Conservation (phyloP, 306 rosid species). For the Inga leiocalycina region DNA sequence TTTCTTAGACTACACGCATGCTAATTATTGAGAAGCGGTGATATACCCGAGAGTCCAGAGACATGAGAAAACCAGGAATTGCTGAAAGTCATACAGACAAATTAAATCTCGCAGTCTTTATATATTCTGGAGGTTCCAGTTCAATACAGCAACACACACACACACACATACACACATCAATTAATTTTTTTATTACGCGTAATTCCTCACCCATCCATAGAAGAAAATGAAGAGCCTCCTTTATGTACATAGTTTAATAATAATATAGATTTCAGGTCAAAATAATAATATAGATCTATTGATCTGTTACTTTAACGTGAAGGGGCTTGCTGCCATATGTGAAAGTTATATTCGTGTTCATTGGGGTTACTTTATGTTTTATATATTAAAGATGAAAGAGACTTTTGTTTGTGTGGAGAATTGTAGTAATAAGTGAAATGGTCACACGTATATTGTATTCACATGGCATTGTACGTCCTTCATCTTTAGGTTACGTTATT, state of each 20-base stretch:
- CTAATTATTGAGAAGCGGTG: background rate
- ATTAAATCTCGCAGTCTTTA: conserved; percentile 16
- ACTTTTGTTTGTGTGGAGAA: conserved; percentile 23
- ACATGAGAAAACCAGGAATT: conserved; percentile 28
- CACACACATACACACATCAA: too few relatives aligned
- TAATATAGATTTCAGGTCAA: background rate
- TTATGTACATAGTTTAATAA: background rate
- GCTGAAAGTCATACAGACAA: conserved; percentile 20
- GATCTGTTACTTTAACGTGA: conserved; percentile 29
- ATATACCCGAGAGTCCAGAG: conserved; percentile 21
- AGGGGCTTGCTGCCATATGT: conserved; percentile 11
- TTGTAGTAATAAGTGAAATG: background rate
- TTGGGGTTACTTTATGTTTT: conserved; percentile 33
- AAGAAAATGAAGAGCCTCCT: conserved; percentile 15
- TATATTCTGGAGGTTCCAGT: conserved; percentile 8
- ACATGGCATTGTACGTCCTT: background rate
- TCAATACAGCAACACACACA: conserved; percentile 2
- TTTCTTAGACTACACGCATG: background rate
- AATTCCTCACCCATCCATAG: background rate
- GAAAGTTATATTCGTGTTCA: conserved; percentile 22
- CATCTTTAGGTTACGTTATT: conserved; percentile 3
- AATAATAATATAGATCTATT: background rate
- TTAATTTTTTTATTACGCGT: background rate
- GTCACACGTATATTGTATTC: background rate
- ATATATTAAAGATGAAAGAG: conserved; percentile 24